phyloP scores from a whole-genome alignment of 768 basidiomycete genomes.

The Pleurotus eryngii region DNA sequence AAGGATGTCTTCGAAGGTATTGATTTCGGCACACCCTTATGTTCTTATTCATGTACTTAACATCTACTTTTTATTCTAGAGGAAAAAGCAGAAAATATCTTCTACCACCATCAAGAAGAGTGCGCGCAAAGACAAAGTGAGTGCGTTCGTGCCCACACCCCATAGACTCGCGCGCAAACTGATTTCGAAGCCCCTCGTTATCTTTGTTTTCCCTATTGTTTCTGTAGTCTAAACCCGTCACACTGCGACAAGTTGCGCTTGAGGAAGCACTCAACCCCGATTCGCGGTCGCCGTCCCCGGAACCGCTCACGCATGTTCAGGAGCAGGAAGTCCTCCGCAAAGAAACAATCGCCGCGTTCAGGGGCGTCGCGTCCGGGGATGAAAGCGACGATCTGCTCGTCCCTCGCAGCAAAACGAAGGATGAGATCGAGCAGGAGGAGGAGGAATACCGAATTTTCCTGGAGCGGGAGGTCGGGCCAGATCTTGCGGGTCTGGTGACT shows the following conservation, averaged over 20 bases:
- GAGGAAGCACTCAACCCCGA: conserved; percentile 51
- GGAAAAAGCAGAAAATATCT: conserved; percentile 55
- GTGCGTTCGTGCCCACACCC: conserved; percentile 1
- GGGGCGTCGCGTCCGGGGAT: conserved; percentile 34
- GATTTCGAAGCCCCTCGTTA: not conserved
- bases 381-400: conserved; percentile 69
- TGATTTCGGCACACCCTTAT: not conserved
- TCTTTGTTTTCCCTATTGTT: not conserved
- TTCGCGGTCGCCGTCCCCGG: conserved; percentile 62
- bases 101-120: conserved; percentile 23
- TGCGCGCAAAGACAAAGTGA: conserved; percentile 49
- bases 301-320: conserved; percentile 64
- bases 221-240: conserved; percentile 64
- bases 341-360: conserved; percentile 87
- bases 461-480: conserved; percentile 75
- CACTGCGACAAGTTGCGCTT: conserved; percentile 70
- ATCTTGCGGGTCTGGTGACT: conserved; percentile 65
- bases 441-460: conserved; percentile 84
- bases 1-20: conserved; percentile 81
- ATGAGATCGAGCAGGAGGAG: conserved; percentile 74
- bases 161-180: not conserved
- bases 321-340: conserved; percentile 73
- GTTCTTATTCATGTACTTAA: not conserved
- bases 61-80: conserved; percentile 36
- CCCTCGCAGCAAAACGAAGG: conserved; percentile 72